phyloP scores from a whole-genome alignment of 2,329 filamentous ascomycete genomes.

The Graphilbum fragrans region DNA sequence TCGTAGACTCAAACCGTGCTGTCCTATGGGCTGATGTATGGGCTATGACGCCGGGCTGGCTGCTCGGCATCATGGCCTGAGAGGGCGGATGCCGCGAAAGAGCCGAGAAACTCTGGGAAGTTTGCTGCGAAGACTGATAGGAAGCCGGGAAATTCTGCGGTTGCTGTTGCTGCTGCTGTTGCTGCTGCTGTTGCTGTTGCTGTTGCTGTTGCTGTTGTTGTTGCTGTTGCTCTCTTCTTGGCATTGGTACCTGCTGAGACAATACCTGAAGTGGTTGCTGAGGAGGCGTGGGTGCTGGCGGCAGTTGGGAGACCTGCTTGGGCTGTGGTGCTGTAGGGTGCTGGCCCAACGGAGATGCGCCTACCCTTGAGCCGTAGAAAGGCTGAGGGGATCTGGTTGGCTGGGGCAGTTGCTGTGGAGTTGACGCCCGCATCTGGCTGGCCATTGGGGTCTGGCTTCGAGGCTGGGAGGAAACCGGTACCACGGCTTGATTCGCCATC shows the following conservation, averaged over 20 bases:
- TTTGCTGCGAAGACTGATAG: constrained; percentile 6
- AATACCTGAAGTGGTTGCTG: too few relatives aligned
- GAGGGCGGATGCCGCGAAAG: constrained; percentile 13
- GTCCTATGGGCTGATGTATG: too few relatives aligned
- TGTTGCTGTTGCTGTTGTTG: constrained; percentile 8
- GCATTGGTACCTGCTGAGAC: constrained; percentile 1
- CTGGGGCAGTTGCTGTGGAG: constrained; percentile 12
- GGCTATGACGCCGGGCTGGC: too few relatives aligned
- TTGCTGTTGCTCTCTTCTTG: constrained; percentile 4
- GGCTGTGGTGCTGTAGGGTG: too few relatives aligned
- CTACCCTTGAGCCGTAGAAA: constrained; percentile 3
- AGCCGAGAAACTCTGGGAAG: constrained; percentile 13
- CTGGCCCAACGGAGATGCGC: constrained; percentile 3
- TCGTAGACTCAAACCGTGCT: too few relatives aligned
- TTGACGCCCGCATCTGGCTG: not conserved
- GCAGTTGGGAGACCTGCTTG: too few relatives aligned
- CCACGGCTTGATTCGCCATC: too few relatives aligned
- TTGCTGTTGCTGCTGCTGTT: constrained; percentile 6
- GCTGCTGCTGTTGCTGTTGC: constrained; percentile 6
- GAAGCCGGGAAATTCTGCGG: constrained; percentile 5
- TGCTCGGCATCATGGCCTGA: constrained; percentile 3
- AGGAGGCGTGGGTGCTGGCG: not conserved
- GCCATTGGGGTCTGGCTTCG: not conserved
- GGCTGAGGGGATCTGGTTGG: constrained; percentile 6
- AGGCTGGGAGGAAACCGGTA: too few relatives aligned